Evolutionary conservation across 2,329 filamentous ascomycete species (phyloP).

Genomic region (Calonectria ilicicola): DNA sequence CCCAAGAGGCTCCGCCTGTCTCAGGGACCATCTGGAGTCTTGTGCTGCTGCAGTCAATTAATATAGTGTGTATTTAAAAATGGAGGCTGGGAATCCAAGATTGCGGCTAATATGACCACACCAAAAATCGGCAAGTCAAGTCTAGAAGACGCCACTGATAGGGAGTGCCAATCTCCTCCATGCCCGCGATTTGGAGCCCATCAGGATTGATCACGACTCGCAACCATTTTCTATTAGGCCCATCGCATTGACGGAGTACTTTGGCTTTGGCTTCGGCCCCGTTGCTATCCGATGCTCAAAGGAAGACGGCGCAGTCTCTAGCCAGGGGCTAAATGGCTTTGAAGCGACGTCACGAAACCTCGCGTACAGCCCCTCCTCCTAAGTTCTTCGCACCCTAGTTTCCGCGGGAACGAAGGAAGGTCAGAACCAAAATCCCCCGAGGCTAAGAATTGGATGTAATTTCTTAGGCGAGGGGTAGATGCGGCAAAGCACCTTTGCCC

Average conservation of each 20-base stretch:
- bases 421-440: not conserved
- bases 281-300: conserved; percentile 14
- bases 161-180: not conserved
- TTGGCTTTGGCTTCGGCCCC: conserved; percentile 1
- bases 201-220: conserved; percentile 8
- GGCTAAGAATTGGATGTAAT: not conserved
- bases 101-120: conserved; percentile 1
- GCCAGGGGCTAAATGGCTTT: not conserved
- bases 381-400: conserved; percentile 1
- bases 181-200: not conserved
- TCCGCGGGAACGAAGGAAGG: not conserved
- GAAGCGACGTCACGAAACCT: not conserved
- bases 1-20: conserved; percentile 37
- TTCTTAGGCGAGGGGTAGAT: not conserved
- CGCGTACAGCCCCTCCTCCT: not conserved
- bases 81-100: conserved; percentile 2
- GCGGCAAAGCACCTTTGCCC: not conserved
- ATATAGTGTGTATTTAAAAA: conserved; percentile 23
- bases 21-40: conserved; percentile 32
- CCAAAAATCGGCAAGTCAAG: conserved; percentile 27
- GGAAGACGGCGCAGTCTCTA: conserved; percentile 11
- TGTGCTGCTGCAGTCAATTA: conserved; percentile 23
- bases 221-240: not conserved
- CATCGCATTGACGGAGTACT: not conserved
- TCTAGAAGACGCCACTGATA: conserved; percentile 28